These are phyloP conservation scores for Zalerion maritima DNA, from an alignment of 495 filamentous ascomycete species.

Conservation along the genomic window DNA sequence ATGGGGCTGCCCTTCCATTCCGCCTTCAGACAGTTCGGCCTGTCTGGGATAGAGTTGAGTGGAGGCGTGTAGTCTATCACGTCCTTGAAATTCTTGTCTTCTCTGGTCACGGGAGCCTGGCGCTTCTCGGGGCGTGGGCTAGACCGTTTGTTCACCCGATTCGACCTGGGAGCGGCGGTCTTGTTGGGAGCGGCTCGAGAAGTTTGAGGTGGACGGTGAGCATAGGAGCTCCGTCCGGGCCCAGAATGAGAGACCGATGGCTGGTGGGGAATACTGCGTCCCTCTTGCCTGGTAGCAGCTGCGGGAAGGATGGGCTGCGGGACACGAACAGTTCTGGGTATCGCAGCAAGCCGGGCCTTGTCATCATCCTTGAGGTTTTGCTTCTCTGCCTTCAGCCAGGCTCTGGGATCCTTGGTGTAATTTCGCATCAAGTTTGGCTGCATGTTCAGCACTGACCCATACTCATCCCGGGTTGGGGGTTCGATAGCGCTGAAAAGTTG, in stretches of 20 bases:
- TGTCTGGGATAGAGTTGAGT: constrained; percentile 42
- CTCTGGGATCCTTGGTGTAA: constrained; percentile 41
- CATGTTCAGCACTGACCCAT: constrained; percentile 51
- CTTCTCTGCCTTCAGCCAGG: constrained; percentile 50
- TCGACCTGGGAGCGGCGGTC: constrained; percentile 24
- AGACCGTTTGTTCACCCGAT: constrained; percentile 17
- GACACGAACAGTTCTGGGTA: constrained; percentile 12
- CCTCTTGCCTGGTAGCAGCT: constrained; percentile 26
- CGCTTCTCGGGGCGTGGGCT: constrained; percentile 20
- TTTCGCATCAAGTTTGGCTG: constrained; percentile 45
- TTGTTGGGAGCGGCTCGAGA: constrained; percentile 13
- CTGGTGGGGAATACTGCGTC: constrained; percentile 33
- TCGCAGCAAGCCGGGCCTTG: too few relatives aligned
- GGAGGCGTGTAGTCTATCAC: constrained; percentile 70
- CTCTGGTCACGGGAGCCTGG: constrained; percentile 43
- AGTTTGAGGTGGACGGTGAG: constrained; percentile 5
- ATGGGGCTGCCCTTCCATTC: constrained; percentile 78
- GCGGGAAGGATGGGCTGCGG: constrained; percentile 27
- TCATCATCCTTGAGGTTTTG: constrained; percentile 40
- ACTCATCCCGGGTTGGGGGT: constrained; percentile 56
- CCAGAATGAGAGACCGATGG: constrained; percentile 2
- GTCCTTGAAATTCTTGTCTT: constrained; percentile 76
- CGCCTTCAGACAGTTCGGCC: constrained; percentile 56
- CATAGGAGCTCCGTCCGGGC: constrained; percentile 13
- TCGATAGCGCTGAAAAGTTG: constrained; percentile 39